These are phyloP conservation scores for Aegilops umbellulata DNA, from an alignment of 176 grass and related monocot genomes.

Conservation along the genomic window DNA sequence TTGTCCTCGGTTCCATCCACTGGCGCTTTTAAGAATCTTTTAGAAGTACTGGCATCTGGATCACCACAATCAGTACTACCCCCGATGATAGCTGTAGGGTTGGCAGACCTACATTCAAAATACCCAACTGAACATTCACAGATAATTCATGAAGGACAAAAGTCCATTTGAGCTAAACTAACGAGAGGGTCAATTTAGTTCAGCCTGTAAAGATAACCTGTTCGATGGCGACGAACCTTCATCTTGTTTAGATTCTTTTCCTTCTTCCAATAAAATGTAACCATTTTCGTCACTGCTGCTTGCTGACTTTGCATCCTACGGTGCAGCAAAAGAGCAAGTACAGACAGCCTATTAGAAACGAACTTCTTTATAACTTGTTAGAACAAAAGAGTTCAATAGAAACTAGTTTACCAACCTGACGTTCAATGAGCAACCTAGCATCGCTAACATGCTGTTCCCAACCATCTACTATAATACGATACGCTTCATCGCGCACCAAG, in stretches of 20 bases:
- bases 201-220: slow-evolving; percentile 47
- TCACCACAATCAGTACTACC: slow-evolving; percentile 38
- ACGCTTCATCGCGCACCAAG: slow-evolving; percentile 85
- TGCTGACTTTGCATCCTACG: slow-evolving; percentile 66
- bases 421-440: slow-evolving; percentile 64
- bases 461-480: slow-evolving; percentile 67
- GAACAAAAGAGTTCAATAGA: neutral
- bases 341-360: slow-evolving; percentile 8
- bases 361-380: neutral
- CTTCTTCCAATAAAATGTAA: slow-evolving; percentile 46
- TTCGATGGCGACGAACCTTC: slow-evolving; percentile 49
- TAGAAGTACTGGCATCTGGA: slow-evolving; percentile 42
- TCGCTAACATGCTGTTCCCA: slow-evolving; percentile 71
- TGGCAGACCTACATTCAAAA: slow-evolving; percentile 46
- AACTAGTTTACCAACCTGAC: slow-evolving; percentile 55
- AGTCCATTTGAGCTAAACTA: slow-evolving; percentile 14
- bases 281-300: slow-evolving; percentile 61
- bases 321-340: slow-evolving; percentile 20
- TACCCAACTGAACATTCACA: slow-evolving; percentile 43
- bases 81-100: slow-evolving; percentile 36
- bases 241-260: slow-evolving; percentile 63
- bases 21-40: slow-evolving; percentile 41
- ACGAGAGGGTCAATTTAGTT: slow-evolving; percentile 12
- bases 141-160: slow-evolving; percentile 27
- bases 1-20: slow-evolving; percentile 55